Percentiles rank a stretch among this genome's conserved stretches.
Conservation (phyloP, 257 asterid species). For the Solanum microdontum region DNA sequence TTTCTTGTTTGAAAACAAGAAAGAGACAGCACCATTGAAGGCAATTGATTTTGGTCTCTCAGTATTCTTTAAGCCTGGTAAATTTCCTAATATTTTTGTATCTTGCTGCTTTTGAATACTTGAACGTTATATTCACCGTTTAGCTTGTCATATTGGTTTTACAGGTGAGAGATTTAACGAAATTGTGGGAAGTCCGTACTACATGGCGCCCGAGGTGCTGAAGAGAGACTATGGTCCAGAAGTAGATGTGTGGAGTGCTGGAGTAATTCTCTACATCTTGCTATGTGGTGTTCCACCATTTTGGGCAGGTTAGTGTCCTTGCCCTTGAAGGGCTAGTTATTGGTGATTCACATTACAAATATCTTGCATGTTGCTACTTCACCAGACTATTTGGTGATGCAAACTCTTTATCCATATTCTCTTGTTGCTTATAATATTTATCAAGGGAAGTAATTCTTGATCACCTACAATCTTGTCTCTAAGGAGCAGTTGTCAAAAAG, state of each 20-base stretch:
- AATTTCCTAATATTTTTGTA: neutral
- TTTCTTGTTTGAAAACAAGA: conserved; percentile 33
- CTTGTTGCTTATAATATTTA: neutral
- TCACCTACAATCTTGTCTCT: neutral
- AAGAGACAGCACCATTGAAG: conserved; percentile 36
- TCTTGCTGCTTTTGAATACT: neutral
- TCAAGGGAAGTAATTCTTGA: neutral
- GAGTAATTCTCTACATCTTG: conserved; percentile 39
- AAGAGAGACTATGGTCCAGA: conserved; percentile 42
- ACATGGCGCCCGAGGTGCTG: conserved; percentile 49
- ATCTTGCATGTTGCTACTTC: neutral
- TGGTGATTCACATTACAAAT: neutral
- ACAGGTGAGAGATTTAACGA: conserved; percentile 32
- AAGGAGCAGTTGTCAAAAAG: neutral
- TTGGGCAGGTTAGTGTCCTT: conserved; percentile 33
- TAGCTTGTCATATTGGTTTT: neutral
- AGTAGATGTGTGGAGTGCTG: conserved; percentile 51
- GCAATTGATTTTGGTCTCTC: conserved; percentile 43
- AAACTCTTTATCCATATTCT: neutral
- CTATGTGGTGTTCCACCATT: conserved; percentile 43
- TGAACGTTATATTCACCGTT: neutral
- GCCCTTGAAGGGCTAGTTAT: neutral
- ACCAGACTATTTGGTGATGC: neutral
- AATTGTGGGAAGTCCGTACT: conserved; percentile 42
- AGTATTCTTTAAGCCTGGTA: conserved; percentile 36